Evolutionary conservation across 768 basidiomycete species (phyloP).

Genomic region (Amanita inopinata): DNA sequence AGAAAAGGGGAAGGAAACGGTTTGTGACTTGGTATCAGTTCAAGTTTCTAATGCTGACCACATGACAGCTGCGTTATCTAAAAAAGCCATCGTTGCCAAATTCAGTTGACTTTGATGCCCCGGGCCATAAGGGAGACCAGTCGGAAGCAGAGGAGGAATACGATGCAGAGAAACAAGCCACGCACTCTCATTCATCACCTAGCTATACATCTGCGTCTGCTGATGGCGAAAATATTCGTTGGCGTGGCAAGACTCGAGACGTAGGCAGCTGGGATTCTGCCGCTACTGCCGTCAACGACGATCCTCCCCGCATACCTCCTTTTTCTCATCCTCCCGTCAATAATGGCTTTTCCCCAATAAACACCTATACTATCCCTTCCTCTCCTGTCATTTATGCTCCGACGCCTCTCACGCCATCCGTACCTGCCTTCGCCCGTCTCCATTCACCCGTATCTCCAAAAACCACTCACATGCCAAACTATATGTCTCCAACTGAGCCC

Average conservation of each 20-base stretch:
- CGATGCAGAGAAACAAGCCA: neutral
- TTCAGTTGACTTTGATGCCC: neutral
- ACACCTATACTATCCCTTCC: neutral
- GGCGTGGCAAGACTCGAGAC: constrained; percentile 1
- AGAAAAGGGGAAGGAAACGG: neutral
- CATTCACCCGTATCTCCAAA: constrained; percentile 5
- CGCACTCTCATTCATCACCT: neutral
- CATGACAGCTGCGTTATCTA: neutral
- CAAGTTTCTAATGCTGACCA: neutral
- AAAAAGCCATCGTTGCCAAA: constrained; percentile 2
- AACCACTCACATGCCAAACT: neutral
- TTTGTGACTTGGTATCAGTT: too few relatives aligned
- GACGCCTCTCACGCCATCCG: neutral
- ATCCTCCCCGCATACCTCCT: neutral
- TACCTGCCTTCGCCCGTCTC: neutral
- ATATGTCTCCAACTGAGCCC: neutral
- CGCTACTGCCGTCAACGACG: neutral
- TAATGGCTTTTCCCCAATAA: neutral
- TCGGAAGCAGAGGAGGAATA: neutral
- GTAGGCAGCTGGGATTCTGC: constrained; percentile 4
- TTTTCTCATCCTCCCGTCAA: neutral
- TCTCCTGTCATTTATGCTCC: neutral
- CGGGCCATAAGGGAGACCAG: too few relatives aligned
- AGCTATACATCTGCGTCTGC: neutral
- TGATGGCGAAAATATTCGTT: constrained; percentile 1